Percentiles rank a stretch among this genome's conserved stretches.
phyloP scores from a whole-genome alignment of 176 grass and related monocot genomes.

The Raddia distichophylla region DNA sequence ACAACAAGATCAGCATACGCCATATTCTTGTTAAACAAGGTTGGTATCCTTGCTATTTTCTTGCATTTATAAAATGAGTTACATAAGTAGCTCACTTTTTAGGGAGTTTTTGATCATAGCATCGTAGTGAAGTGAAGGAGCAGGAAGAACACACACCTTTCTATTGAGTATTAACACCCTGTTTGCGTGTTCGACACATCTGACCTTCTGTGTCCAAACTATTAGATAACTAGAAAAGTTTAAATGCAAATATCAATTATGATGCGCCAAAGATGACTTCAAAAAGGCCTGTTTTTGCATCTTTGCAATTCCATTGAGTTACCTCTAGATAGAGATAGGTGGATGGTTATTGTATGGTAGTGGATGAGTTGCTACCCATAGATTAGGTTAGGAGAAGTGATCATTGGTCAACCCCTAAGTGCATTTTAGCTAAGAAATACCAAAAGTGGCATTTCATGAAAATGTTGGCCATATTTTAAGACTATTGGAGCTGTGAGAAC shows the following conservation, averaged over 20 bases:
- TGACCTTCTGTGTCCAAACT: neutral
- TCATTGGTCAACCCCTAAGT: neutral
- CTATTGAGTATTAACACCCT: neutral
- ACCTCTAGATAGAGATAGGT: neutral
- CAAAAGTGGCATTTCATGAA: constrained; percentile 11
- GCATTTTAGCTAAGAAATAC: neutral
- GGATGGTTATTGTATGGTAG: neutral
- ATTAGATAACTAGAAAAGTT: neutral
- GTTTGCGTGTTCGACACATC: neutral
- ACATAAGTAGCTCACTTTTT: neutral
- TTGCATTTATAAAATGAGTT: neutral
- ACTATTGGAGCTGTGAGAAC: neutral
- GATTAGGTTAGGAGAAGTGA: neutral
- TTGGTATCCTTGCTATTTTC: constrained; percentile 28
- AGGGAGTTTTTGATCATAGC: neutral
- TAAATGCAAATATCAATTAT: neutral
- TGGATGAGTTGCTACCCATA: neutral
- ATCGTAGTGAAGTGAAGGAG: constrained; percentile 4
- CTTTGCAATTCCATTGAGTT: neutral
- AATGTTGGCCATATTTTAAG: neutral
- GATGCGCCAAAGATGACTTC: neutral
- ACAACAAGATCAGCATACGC: constrained; percentile 93
- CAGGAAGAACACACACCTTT: neutral
- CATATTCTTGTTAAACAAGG: constrained; percentile 98
- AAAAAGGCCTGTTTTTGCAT: neutral